These are phyloP conservation scores for Physcomitrium patens DNA, from an alignment of 225 moss, liverwort and hornwort species.

Conservation along the genomic window DNA sequence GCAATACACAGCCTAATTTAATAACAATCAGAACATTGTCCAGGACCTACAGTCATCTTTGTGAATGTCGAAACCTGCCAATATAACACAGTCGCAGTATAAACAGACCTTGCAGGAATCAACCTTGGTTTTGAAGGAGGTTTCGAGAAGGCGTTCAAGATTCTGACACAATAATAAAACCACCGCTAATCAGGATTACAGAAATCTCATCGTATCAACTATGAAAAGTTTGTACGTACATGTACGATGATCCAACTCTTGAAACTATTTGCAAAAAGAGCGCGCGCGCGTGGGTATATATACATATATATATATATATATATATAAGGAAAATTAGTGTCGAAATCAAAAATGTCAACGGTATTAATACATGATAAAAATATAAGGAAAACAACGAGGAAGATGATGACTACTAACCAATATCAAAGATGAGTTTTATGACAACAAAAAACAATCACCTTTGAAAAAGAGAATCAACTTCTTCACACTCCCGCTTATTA, in stretches of 20 bases:
- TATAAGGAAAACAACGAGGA: background rate
- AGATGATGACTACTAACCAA: background rate
- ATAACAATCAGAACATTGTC: background rate
- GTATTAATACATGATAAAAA: background rate
- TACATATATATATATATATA: no score
- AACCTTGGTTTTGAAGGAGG: slow-evolving; percentile 78
- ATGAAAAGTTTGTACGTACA: background rate
- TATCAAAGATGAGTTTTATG: no score
- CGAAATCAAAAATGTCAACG: no score
- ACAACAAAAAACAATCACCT: slow-evolving; percentile 46
- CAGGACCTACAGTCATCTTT: background rate
- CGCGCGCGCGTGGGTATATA: no score
- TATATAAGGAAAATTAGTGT: no score
- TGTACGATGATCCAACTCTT: background rate
- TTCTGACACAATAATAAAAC: slow-evolving; percentile 53
- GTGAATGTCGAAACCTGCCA: background rate
- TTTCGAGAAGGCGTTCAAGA: slow-evolving; percentile 82
- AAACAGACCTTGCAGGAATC: slow-evolving; percentile 67
- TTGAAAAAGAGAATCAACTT: slow-evolving; percentile 86
- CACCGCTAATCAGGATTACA: slow-evolving; percentile 6
- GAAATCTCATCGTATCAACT: background rate
- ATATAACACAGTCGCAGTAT: background rate
- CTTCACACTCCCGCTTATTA: slow-evolving; percentile 90
- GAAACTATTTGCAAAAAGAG: background rate
- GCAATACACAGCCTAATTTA: background rate